Percentiles rank a stretch among this genome's conserved stretches.
Conservation (phyloP, 352 stramenopile genomes). For the Pythium pyrilobum region DNA sequence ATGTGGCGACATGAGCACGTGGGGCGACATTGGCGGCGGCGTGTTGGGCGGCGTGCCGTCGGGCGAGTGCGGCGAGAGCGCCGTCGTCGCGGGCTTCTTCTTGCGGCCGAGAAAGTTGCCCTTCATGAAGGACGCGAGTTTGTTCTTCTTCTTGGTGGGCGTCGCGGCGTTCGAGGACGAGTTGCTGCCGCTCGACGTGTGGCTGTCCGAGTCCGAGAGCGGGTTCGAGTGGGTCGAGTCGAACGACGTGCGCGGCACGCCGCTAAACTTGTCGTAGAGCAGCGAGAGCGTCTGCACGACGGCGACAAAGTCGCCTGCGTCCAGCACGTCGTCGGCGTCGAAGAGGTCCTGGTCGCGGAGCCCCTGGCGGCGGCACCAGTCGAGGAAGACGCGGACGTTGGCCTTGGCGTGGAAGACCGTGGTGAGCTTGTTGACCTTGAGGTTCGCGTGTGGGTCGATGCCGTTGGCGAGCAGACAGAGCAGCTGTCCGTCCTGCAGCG, state of each 20-base stretch:
- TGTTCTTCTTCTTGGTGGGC: conserved; percentile 69
- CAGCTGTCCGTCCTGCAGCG: conserved; percentile 82
- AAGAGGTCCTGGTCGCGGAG: conserved; percentile 74
- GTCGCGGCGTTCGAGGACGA: conserved; percentile 32
- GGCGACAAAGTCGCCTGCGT: conserved; percentile 49
- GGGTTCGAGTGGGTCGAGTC: conserved; percentile 48
- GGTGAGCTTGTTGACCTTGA: conserved; percentile 87
- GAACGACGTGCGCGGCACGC: conserved; percentile 30
- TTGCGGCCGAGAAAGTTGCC: conserved; percentile 67
- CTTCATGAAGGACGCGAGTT: conserved; percentile 80
- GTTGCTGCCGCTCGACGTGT: conserved; percentile 54
- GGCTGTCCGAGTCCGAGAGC: conserved; percentile 64
- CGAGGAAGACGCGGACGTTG: conserved; percentile 79
- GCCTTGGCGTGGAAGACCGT: conserved; percentile 86
- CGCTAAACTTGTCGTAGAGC: conserved; percentile 79
- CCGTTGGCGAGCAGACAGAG: conserved; percentile 83
- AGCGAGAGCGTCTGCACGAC: conserved; percentile 79
- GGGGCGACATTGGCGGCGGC: conserved; percentile 46
- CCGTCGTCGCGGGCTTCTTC: conserved; percentile 36
- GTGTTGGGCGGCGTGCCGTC: conserved; percentile 54
- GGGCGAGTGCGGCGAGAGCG: conserved; percentile 14
- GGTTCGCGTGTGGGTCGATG: conserved; percentile 61
- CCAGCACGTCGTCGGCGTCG: conserved; percentile 70
- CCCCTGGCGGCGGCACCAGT: conserved; percentile 72
- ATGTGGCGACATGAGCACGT: conserved; percentile 27